Percentiles rank a stretch among this genome's conserved stretches.
These are phyloP conservation scores for Boletus rubescentipes DNA, from an alignment of 768 basidiomycete genomes.

Conservation along the genomic window DNA sequence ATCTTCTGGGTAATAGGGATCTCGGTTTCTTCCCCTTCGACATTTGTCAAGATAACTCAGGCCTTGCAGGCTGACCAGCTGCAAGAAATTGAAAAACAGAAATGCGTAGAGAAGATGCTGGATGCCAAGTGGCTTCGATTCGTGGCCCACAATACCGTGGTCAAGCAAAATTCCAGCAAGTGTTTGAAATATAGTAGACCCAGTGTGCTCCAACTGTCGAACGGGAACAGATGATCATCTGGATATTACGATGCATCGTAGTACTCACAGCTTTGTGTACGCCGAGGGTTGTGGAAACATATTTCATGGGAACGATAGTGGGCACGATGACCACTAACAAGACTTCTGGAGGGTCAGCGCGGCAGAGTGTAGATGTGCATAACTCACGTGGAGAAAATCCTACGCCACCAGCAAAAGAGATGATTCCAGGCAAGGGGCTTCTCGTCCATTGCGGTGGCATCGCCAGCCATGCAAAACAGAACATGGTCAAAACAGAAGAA, in stretches of 20 bases:
- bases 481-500: constrained; percentile 58
- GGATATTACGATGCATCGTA: not conserved
- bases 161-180: constrained; percentile 71
- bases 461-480: constrained; percentile 66
- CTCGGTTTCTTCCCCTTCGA: constrained; percentile 31
- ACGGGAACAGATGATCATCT: not conserved
- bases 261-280: constrained; percentile 71
- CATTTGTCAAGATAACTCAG: constrained; percentile 49
- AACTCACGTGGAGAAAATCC: constrained; percentile 66
- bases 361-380: not conserved
- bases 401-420: constrained; percentile 63
- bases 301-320: constrained; percentile 64
- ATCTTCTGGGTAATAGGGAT: constrained; percentile 17
- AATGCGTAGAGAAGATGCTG: constrained; percentile 60
- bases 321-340: constrained; percentile 75
- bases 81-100: constrained; percentile 54
- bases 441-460: constrained; percentile 57
- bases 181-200: constrained; percentile 70
- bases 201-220: constrained; percentile 68
- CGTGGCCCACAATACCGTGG: constrained; percentile 11
- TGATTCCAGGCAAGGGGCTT: constrained; percentile 60
- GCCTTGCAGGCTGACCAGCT: constrained; percentile 50
- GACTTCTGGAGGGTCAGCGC: constrained; percentile 40
- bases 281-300: constrained; percentile 75
- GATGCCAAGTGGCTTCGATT: constrained; percentile 21